Percentiles rank a stretch among this genome's conserved stretches.
These are phyloP conservation scores for Colletotrichum endophyticum DNA, from an alignment of 2,329 filamentous ascomycete species.

Conservation along the genomic window DNA sequence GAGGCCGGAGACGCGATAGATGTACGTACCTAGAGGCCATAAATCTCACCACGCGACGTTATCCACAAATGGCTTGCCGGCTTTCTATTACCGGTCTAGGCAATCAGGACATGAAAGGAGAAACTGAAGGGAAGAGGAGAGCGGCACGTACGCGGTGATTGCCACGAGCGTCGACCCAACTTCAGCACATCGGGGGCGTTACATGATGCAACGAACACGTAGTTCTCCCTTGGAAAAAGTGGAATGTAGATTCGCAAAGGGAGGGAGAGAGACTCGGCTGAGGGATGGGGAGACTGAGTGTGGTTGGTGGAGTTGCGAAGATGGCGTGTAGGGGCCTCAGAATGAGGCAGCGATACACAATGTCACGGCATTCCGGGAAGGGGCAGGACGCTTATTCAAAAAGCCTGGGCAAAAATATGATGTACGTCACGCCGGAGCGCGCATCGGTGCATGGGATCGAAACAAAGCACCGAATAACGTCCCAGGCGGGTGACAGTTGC, in stretches of 20 bases:
- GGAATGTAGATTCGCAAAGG: not conserved
- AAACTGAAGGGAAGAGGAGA: not conserved
- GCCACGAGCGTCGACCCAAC: not conserved
- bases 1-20: not conserved
- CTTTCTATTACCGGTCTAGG: not conserved
- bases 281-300: not conserved
- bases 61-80: not conserved
- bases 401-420: not conserved
- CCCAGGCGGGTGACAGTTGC: not conserved
- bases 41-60: not conserved
- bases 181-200: not conserved
- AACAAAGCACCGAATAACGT: not conserved
- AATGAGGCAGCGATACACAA: not conserved
- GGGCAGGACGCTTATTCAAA: not conserved
- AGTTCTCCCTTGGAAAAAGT: not conserved
- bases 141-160: not conserved
- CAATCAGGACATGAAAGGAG: not conserved
- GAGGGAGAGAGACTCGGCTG: not conserved
- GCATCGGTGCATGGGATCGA: fast-evolving
- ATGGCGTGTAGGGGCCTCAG: not conserved
- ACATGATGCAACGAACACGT: not conserved
- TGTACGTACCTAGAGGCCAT: not conserved
- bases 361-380: not conserved
- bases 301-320: not conserved
- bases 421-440: not conserved